Percentiles rank a stretch among this genome's conserved stretches.
Evolutionary conservation across 2,329 filamentous ascomycete genomes (phyloP).

Genomic region (Cordyceps javanica): DNA sequence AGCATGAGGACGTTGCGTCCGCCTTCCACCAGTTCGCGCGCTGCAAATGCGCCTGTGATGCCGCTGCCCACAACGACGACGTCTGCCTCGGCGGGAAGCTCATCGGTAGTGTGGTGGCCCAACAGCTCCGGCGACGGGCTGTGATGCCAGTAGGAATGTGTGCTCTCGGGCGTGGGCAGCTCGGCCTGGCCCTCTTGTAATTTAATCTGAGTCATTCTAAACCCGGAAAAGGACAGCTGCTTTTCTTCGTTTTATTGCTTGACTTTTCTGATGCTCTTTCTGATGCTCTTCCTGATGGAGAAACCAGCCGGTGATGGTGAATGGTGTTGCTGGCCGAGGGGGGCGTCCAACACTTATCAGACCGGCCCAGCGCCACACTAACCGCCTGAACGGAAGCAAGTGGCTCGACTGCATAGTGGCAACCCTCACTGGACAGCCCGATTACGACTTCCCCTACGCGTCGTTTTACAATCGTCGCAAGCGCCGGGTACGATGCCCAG

Average conservation of each 20-base stretch:
- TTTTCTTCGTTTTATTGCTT: not conserved
- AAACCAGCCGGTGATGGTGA: not conserved
- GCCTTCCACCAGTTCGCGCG: constrained; percentile 51
- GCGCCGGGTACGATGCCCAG: not conserved
- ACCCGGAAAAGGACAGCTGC: not conserved
- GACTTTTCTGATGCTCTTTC: not conserved
- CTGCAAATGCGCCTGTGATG: constrained; percentile 69
- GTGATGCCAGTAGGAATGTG: constrained; percentile 67
- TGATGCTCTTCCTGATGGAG: not conserved
- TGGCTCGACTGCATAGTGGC: not conserved
- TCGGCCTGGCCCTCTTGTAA: constrained; percentile 36
- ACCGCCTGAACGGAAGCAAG: not conserved
- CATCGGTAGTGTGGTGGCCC: constrained; percentile 60
- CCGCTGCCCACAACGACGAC: constrained; percentile 69
- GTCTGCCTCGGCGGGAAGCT: constrained; percentile 58
- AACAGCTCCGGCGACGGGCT: constrained; percentile 58
- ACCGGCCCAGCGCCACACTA: not conserved
- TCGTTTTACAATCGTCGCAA: not conserved
- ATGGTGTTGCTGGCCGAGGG: no score
- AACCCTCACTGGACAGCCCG: not conserved
- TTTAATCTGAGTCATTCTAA: constrained; percentile 26
- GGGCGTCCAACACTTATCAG: no score
- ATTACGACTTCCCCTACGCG: not conserved
- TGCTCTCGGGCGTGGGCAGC: constrained; percentile 56
- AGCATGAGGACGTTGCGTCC: constrained; percentile 60